Percentiles rank a stretch among this genome's conserved stretches.
These are phyloP conservation scores for Colletotrichum godetiae DNA, from an alignment of 2,329 filamentous ascomycete genomes.

Conservation along the genomic window DNA sequence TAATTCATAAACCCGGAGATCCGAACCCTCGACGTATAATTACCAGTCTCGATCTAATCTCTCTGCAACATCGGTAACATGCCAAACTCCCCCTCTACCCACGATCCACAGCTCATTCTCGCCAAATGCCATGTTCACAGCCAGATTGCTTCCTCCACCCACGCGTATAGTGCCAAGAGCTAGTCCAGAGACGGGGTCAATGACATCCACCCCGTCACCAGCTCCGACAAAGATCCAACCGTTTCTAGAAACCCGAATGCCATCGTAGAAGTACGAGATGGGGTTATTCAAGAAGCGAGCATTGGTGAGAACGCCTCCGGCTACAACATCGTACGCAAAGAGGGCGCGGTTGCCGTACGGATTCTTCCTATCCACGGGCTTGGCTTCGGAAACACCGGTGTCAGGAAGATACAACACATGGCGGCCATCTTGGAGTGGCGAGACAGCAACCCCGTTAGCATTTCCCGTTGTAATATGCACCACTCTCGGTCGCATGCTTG, in stretches of 20 bases:
- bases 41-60: conserved; percentile 4
- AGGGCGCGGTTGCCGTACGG: conserved; percentile 1
- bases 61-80: conserved; percentile 2
- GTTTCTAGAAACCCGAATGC: not conserved
- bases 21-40: not conserved
- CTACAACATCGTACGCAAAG: not conserved
- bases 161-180: conserved; percentile 1
- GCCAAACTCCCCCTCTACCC: conserved; percentile 7
- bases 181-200: not conserved
- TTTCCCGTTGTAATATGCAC: conserved; percentile 12
- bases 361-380: conserved; percentile 7
- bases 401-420: conserved; percentile 1
- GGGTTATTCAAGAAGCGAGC: not conserved
- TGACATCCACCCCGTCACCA: not conserved
- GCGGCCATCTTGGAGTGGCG: not conserved
- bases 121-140: conserved; percentile 1
- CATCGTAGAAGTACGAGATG: conserved; percentile 16
- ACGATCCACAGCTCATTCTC: conserved; percentile 13
- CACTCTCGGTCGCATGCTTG: conserved; percentile 7
- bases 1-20: not conserved
- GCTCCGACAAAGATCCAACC: conserved; percentile 15
- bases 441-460: conserved; percentile 9
- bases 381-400: conserved; percentile 13
- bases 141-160: not conserved
- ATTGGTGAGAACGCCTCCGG: not conserved